Percentiles rank a stretch among this genome's conserved stretches.
Conservation (phyloP, 345 rosid genomes). For the Brassica cretica region DNA sequence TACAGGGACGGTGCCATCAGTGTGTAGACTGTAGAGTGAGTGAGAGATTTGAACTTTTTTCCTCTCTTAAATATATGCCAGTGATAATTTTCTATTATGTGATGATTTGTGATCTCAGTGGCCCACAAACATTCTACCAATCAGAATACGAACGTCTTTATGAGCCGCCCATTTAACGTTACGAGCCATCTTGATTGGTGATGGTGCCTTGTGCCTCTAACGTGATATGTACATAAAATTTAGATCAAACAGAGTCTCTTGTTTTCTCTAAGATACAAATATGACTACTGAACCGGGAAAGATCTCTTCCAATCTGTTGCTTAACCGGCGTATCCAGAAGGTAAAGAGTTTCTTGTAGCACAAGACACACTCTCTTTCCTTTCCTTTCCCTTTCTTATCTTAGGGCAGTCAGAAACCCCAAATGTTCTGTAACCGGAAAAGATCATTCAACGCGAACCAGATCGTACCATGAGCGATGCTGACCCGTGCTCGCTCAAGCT, state of each 20-base stretch:
- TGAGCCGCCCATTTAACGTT: background rate
- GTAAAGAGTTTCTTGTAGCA: slow-evolving; percentile 15
- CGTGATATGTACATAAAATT: slow-evolving; percentile 37
- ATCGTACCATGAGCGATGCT: slow-evolving; percentile 48
- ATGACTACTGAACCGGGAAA: slow-evolving; percentile 19
- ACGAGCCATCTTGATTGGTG: background rate
- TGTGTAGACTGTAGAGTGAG: background rate
- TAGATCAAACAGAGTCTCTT: slow-evolving; percentile 13
- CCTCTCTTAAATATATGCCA: background rate
- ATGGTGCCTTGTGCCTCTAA: background rate
- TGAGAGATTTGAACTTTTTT: background rate
- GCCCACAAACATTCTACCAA: background rate
- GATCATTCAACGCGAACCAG: slow-evolving; percentile 57
- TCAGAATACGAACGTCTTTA: background rate
- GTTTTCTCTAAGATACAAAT: slow-evolving; percentile 26
- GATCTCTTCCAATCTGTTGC: background rate
- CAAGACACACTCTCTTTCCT: slow-evolving; percentile 3
- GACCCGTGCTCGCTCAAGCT: slow-evolving; percentile 68
- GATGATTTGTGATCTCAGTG: too few species aligned
- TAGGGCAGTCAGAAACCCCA: background rate
- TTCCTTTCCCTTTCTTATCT: background rate
- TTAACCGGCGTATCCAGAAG: slow-evolving; percentile 14
- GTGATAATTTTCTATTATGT: too few species aligned
- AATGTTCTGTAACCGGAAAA: slow-evolving; percentile 13
- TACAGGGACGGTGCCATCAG: slow-evolving; percentile 38